A percentile compares a stretch with the other conserved stretches of the same genome.
These are phyloP conservation scores for Triangularia setosa DNA, from an alignment of 2,329 filamentous ascomycete genomes.

Conservation along the genomic window DNA sequence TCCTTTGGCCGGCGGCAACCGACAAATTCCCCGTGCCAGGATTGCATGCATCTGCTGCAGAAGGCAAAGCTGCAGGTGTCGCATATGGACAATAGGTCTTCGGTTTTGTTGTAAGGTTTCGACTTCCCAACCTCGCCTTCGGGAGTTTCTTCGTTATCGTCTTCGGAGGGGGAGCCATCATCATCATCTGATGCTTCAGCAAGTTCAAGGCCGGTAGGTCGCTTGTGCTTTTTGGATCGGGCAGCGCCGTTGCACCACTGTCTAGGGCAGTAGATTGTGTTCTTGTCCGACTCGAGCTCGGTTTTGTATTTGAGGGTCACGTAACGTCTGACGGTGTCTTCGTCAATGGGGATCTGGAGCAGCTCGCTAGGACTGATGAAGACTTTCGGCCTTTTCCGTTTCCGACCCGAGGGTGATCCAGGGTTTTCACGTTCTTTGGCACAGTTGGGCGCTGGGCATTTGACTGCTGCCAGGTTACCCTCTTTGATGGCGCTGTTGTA, in stretches of 20 bases:
- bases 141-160: slow-evolving; percentile 15
- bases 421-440: slow-evolving; percentile 54
- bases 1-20: slow-evolving; percentile 63
- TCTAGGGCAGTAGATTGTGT: slow-evolving; percentile 87
- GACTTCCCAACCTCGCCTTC: slow-evolving; percentile 13
- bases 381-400: slow-evolving; percentile 58
- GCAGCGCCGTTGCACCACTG: slow-evolving; percentile 91
- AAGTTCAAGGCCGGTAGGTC: slow-evolving; percentile 63
- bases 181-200: slow-evolving; percentile 51
- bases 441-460: slow-evolving; percentile 76
- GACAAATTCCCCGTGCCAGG: slow-evolving; percentile 89
- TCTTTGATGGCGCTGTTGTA: slow-evolving; percentile 85
- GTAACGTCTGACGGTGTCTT: slow-evolving; percentile 76
- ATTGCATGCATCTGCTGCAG: slow-evolving; percentile 63
- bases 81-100: slow-evolving; percentile 75
- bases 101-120: slow-evolving; percentile 36
- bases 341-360: slow-evolving; percentile 67
- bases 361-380: slow-evolving; percentile 80
- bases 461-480: slow-evolving; percentile 74
- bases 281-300: slow-evolving; percentile 85
- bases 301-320: slow-evolving; percentile 89
- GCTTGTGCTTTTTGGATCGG: slow-evolving; percentile 67
- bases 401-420: slow-evolving; percentile 35
- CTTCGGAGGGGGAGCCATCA: slow-evolving; percentile 14
- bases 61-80: slow-evolving; percentile 89